Conservation (phyloP, 768 basidiomycete species). For the Boletus coccyginus region DNA sequence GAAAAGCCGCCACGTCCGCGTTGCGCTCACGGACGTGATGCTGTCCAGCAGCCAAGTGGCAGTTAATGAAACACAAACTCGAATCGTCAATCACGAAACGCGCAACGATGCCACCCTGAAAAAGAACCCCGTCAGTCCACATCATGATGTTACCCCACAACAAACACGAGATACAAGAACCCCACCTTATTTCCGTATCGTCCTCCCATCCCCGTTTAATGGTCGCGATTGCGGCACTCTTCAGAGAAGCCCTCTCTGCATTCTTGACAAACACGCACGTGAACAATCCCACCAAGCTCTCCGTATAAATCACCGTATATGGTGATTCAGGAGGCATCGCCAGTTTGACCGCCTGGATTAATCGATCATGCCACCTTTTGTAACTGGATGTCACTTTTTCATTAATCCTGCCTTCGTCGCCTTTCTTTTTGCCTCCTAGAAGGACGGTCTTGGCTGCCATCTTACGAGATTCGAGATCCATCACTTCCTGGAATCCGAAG, state of each 20-base stretch:
- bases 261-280: conserved; percentile 72
- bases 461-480: conserved; percentile 91
- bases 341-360: conserved; percentile 67
- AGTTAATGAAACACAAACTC: conserved; percentile 93
- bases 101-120: conserved; percentile 85
- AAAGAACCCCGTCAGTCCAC: neutral
- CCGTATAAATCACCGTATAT: conserved; percentile 80
- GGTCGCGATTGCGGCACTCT: conserved; percentile 71
- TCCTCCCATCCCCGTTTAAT: conserved; percentile 90
- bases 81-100: conserved; percentile 90
- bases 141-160: neutral
- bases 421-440: conserved; percentile 66
- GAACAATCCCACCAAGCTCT: conserved; percentile 89
- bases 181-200: conserved; percentile 93
- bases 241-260: conserved; percentile 54
- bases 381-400: conserved; percentile 88
- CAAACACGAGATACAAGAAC: neutral
- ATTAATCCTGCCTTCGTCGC: conserved; percentile 49
- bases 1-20: conserved; percentile 80
- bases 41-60: conserved; percentile 96
- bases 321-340: conserved; percentile 71
- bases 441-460: conserved; percentile 91
- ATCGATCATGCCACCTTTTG: conserved; percentile 83
- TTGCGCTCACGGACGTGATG: conserved; percentile 78
- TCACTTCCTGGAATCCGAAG: conserved; percentile 95